Conservation (phyloP, 495 filamentous ascomycete species). For the Aspergillus campestris region DNA sequence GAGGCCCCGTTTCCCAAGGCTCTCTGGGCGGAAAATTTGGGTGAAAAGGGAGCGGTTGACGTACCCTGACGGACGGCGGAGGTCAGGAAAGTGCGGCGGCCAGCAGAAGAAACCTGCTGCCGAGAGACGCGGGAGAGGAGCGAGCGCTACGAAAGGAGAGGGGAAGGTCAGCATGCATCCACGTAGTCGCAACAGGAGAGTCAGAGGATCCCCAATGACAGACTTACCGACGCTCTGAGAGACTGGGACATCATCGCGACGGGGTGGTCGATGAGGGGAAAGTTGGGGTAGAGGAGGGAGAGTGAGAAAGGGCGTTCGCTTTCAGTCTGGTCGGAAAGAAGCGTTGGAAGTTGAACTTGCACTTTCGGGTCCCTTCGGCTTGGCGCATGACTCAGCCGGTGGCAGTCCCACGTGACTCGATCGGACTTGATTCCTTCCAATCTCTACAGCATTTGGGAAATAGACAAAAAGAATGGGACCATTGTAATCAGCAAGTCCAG, state of each 20-base stretch:
- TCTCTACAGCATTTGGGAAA: not conserved
- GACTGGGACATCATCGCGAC: slow-evolving; percentile 59
- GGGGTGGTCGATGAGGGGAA: slow-evolving; percentile 21
- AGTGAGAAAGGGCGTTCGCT: slow-evolving; percentile 24
- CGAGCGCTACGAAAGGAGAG: slow-evolving; percentile 57
- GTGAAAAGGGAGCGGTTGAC: slow-evolving; percentile 9
- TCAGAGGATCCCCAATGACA: too few relatives aligned
- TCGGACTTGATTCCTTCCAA: too few relatives aligned
- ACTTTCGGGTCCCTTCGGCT: slow-evolving; percentile 19
- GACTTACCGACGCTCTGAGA: slow-evolving; percentile 58
- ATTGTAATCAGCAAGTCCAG: too few relatives aligned
- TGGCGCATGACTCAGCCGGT: slow-evolving; percentile 20
- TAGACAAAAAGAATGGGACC: too few relatives aligned
- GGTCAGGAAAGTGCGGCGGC: slow-evolving; percentile 74
- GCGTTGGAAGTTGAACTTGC: slow-evolving; percentile 23
- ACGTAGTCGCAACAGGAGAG: too few relatives aligned
- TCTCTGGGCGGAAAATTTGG: too few relatives aligned
- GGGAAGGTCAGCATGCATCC: slow-evolving; percentile 7
- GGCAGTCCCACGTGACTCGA: slow-evolving; percentile 10
- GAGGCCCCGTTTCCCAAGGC: too few relatives aligned
- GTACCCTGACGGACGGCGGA: slow-evolving; percentile 35
- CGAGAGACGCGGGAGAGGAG: slow-evolving; percentile 68
- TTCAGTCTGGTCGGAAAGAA: slow-evolving; percentile 25
- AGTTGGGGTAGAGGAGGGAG: slow-evolving; percentile 20
- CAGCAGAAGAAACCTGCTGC: slow-evolving; percentile 52